Percentiles rank a stretch among this genome's conserved stretches.
Conservation (phyloP, 129 eudicot genomes). For the Pittosporum tobira region DNA sequence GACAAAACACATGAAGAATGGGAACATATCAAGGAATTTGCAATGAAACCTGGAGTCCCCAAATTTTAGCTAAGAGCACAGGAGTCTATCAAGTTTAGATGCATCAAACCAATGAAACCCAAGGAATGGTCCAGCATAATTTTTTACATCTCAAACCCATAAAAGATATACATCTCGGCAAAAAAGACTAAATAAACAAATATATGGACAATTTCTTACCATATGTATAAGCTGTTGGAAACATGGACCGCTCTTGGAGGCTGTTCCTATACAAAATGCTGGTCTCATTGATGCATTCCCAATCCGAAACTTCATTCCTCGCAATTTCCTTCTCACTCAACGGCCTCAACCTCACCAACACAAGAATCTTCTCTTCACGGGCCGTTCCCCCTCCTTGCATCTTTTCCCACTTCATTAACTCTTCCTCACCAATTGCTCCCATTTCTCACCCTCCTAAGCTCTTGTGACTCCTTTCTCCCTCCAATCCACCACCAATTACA, state of each 20-base stretch:
- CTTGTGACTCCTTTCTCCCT: constrained; percentile 5
- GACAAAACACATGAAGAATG: background rate
- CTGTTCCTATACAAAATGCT: constrained; percentile 15
- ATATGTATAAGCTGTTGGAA: constrained; percentile 14
- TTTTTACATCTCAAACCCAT: background rate
- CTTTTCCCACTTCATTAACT: constrained; percentile 72
- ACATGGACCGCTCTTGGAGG: constrained; percentile 21
- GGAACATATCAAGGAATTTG: background rate
- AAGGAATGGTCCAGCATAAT: background rate
- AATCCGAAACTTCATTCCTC: constrained; percentile 69
- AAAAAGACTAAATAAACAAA: background rate
- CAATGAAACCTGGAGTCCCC: background rate
- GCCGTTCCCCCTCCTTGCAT: constrained; percentile 52
- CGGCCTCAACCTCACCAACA: constrained; percentile 93
- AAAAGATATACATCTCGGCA: background rate
- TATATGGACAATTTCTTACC: background rate
- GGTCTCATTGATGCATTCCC: constrained; percentile 18
- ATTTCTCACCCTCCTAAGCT: constrained; percentile 24
- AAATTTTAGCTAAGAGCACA: background rate
- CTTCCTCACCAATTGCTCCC: constrained; percentile 89
- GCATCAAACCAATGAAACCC: background rate
- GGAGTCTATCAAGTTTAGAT: background rate
- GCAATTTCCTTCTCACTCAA: constrained; percentile 81
- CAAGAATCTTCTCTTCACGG: constrained; percentile 85
- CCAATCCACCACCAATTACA: constrained; percentile 15